These are phyloP conservation scores for Ganoderma multipileum DNA, from an alignment of 1,284 basidiomycete species.

Conservation along the genomic window DNA sequence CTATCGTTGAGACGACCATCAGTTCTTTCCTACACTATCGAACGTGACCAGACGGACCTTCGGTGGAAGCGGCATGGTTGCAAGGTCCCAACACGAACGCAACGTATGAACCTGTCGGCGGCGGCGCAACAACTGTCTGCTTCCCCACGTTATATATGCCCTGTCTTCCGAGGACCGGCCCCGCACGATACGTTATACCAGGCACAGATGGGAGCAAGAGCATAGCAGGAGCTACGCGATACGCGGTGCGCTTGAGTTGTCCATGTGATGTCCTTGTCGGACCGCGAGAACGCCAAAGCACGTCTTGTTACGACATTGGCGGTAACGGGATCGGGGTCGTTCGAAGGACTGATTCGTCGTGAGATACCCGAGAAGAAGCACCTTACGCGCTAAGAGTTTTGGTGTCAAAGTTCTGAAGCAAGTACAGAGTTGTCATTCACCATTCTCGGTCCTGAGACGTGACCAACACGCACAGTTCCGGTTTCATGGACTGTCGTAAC, in stretches of 20 bases:
- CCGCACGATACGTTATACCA: not conserved
- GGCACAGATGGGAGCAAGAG: slow-evolving; percentile 7
- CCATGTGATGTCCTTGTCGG: slow-evolving; percentile 22
- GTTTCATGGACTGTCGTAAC: not conserved
- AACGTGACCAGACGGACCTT: slow-evolving; percentile 23
- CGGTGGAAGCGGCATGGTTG: slow-evolving; percentile 33
- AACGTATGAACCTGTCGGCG: slow-evolving; percentile 2
- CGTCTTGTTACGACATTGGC: slow-evolving; percentile 13
- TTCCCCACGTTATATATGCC: slow-evolving; percentile 16
- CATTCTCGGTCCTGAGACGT: not conserved
- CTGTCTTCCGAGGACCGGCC: slow-evolving; percentile 14
- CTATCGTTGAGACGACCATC: slow-evolving; percentile 27
- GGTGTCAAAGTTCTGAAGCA: not conserved
- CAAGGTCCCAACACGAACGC: not conserved
- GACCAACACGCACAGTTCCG: not conserved
- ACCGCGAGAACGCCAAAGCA: slow-evolving; percentile 3
- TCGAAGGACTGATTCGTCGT: not conserved
- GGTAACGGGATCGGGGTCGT: not conserved
- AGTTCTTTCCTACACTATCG: not conserved
- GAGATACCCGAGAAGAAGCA: not conserved
- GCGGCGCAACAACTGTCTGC: not conserved
- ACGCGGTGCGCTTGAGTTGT: not conserved
- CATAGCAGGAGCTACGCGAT: not conserved
- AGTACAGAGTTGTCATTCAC: not conserved
- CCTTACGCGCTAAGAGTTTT: not conserved